Conservation (phyloP, 371 early-diverging fungal species). For the Mucor circinelloides region DNA sequence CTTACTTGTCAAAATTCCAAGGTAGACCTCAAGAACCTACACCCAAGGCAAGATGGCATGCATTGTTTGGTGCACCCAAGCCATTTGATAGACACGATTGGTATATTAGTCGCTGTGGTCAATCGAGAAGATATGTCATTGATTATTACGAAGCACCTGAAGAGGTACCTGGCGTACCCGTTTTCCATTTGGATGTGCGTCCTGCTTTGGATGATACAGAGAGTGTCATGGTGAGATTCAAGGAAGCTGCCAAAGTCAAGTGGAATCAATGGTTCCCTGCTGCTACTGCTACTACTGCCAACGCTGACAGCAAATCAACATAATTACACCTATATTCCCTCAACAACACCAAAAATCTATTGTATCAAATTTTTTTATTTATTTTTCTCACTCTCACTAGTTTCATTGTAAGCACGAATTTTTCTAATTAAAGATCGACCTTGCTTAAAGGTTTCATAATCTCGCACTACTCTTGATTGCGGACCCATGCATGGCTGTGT, state of each 20-base stretch:
- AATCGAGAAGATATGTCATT: constrained; percentile 75
- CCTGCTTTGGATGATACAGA: constrained; percentile 77
- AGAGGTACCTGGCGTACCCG: constrained; percentile 69
- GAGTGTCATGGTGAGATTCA: constrained; percentile 66
- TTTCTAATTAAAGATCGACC: constrained; percentile 56
- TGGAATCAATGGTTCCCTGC: constrained; percentile 48
- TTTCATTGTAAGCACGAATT: constrained; percentile 31
- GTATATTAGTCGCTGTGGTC: constrained; percentile 75
- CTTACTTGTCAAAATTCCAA: constrained; percentile 77
- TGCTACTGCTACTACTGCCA: not conserved
- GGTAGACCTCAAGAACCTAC: constrained; percentile 80
- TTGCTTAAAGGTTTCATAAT: constrained; percentile 69
- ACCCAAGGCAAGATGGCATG: constrained; percentile 75
- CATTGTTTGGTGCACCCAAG: constrained; percentile 61
- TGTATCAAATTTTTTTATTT: not conserved
- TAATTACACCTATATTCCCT: not conserved
- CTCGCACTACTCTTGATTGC: constrained; percentile 80
- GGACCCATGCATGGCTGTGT: constrained; percentile 74
- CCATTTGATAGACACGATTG: constrained; percentile 87
- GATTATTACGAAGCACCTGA: constrained; percentile 76
- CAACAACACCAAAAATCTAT: not conserved
- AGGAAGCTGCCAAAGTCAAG: constrained; percentile 47
- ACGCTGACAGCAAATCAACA: not conserved
- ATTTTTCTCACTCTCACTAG: not conserved
- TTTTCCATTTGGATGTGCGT: constrained; percentile 81